phyloP scores from a whole-genome alignment of 1,284 basidiomycete species.

The Puccinia coronata region DNA sequence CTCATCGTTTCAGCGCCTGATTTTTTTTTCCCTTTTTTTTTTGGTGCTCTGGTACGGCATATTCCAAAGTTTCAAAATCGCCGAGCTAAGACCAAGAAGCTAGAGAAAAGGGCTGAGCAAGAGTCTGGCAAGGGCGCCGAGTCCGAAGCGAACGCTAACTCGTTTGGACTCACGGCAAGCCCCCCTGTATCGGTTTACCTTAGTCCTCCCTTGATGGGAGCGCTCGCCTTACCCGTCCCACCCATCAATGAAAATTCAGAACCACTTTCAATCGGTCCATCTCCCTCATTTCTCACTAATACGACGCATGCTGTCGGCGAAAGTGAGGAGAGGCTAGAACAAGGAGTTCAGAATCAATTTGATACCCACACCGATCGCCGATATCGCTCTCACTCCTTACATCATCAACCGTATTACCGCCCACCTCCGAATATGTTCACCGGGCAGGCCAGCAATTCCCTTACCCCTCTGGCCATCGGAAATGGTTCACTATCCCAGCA shows the following conservation, averaged over 20 bases:
- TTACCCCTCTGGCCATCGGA: background rate
- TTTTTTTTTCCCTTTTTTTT: background rate
- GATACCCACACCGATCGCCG: conserved; percentile 37
- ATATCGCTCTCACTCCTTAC: conserved; percentile 35
- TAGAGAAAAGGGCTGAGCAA: conserved; percentile 51
- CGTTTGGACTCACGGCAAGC: conserved; percentile 8
- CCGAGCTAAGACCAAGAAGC: conserved; percentile 57
- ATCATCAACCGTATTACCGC: conserved; percentile 42
- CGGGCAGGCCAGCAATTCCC: background rate
- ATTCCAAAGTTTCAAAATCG: conserved; percentile 57
- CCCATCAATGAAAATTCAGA: conserved; percentile 27
- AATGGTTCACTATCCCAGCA: conserved; percentile 7
- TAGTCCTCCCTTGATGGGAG: conserved; percentile 25
- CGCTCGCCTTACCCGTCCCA: conserved; percentile 33
- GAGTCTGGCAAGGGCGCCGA: conserved; percentile 29
- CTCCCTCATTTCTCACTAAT: background rate
- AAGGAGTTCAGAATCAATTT: conserved; percentile 11
- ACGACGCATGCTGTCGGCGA: conserved; percentile 9
- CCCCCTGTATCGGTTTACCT: conserved; percentile 46
- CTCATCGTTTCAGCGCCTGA: background rate
- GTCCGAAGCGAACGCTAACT: conserved; percentile 19
- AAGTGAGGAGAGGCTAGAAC: conserved; percentile 26
- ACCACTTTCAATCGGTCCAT: background rate
- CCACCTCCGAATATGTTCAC: conserved; percentile 2
- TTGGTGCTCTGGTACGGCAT: too few species aligned